phyloP scores from a whole-genome alignment of 2,329 filamentous ascomycete genomes.

The Fusarium multiceps region DNA sequence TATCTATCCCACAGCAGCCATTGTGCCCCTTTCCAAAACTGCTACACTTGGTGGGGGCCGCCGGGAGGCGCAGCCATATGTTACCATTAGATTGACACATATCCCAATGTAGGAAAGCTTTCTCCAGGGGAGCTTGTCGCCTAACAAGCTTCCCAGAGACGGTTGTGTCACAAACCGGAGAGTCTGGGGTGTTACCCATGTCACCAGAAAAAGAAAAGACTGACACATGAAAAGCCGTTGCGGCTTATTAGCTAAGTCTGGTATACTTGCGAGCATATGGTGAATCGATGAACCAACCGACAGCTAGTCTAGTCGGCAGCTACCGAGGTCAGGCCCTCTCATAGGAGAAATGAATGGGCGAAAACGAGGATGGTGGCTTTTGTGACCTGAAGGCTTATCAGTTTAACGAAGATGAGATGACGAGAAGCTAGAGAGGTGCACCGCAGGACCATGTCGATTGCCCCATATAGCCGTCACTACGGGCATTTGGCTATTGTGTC shows the following conservation, averaged over 20 bases:
- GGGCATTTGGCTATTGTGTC: conserved; percentile 6
- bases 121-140: conserved; percentile 32
- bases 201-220: conserved; percentile 33
- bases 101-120: conserved; percentile 40
- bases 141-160: conserved; percentile 36
- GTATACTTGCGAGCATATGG: conserved; percentile 25
- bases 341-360: conserved; percentile 4
- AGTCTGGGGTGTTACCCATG: conserved; percentile 33
- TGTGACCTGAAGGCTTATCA: conserved; percentile 24
- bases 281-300: conserved; percentile 34
- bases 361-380: neutral
- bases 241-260: conserved; percentile 29
- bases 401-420: conserved; percentile 10
- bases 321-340: conserved; percentile 39
- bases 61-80: conserved; percentile 40
- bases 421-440: conserved; percentile 4
- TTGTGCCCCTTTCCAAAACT: conserved; percentile 37
- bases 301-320: conserved; percentile 37
- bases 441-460: conserved; percentile 13
- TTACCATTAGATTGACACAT: conserved; percentile 43
- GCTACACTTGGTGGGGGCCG: conserved; percentile 24
- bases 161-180: conserved; percentile 37
- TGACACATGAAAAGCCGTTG: conserved; percentile 31
- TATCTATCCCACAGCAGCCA: conserved; percentile 25
- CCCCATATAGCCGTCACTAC: conserved; percentile 8